Evolutionary conservation across 164 flowering plant genomes (phyloP), one percentile per base, ranked within the genome.

Genomic region (Annona squamosa): DNA sequence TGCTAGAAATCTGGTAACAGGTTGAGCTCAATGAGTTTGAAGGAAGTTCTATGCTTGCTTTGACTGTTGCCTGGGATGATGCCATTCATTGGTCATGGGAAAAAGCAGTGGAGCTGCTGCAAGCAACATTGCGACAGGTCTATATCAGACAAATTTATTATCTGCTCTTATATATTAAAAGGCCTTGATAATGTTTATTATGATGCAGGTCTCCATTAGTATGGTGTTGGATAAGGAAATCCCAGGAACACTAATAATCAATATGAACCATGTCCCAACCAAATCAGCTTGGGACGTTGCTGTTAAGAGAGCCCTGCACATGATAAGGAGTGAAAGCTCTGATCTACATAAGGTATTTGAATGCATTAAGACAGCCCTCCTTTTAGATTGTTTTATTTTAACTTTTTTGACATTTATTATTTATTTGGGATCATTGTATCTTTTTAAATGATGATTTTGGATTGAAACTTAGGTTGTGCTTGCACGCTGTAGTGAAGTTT

Each of bases 21-120:
- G 90, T 95, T 79, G 99, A 95, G 84, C 86, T 93, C 79, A 82
- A 88, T 83, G 99, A 95, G 87, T 82, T 95, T 76, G 88, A 91
- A 85, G 91, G 88, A 77, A 85, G 89, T 78, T 90, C 97, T 41
- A 82, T 91, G 81, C 86, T 95, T 67, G 93, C 92, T 3, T 75
- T 85, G 19, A 91, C 89, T 65, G 74, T 95, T 80, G 98, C 97
- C 18, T 95, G 99, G 99, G 99, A 95, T 59, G 74, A 84, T 76
- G 75, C 79, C 48, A 83, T 88, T 62, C 86, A 83, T 1, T 82
- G 89, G 86, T 75, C 92, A 18, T 91, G 90, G 88, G 76, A 19
- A 76, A 74, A 78, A 16, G 97, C 98, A 6, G 74, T 90, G 42
- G 82, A 79, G 45, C 63, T 80, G 46, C 88, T 90, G 69, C 82